Conservation (phyloP, 192 early-diverging fungal genomes). For the Ramicandelaber brevisporus region DNA sequence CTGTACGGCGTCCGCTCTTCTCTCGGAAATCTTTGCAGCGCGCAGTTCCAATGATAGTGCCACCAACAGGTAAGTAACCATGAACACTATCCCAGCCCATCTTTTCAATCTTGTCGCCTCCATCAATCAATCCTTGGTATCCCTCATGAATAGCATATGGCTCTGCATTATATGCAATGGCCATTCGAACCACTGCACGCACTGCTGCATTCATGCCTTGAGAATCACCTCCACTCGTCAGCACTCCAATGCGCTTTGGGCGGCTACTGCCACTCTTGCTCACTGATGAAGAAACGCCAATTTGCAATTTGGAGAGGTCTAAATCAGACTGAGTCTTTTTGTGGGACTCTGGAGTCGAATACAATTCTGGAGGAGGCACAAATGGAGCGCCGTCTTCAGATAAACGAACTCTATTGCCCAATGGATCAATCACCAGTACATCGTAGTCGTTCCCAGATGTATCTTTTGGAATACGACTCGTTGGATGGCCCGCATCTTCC, state of each 20-base stretch:
- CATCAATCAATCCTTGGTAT: slow-evolving; percentile 88
- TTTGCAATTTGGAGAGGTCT: neutral
- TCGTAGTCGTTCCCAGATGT: no score
- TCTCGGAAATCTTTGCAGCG: slow-evolving; percentile 68
- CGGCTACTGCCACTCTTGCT: neutral
- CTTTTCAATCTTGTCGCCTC: slow-evolving; percentile 59
- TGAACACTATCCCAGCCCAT: slow-evolving; percentile 80
- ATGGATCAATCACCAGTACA: no score
- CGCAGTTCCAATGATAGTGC: slow-evolving; percentile 86
- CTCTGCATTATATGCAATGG: slow-evolving; percentile 53
- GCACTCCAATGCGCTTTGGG: slow-evolving; percentile 62
- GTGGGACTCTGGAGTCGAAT: neutral
- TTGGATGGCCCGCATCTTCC: no score
- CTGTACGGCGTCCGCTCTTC: slow-evolving; percentile 56
- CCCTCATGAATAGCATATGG: slow-evolving; percentile 87
- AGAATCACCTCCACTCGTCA: slow-evolving; percentile 87
- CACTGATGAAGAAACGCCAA: no score
- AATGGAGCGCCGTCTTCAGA: no score
- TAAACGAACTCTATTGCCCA: no score
- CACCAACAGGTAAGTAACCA: slow-evolving; percentile 63
- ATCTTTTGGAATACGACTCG: no score
- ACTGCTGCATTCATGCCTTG: slow-evolving; percentile 97
- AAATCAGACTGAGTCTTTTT: neutral
- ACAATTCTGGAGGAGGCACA: neutral
- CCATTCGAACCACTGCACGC: slow-evolving; percentile 66